A percentile compares a stretch with the other conserved stretches of the same genome.
Conservation (phyloP, 2,329 filamentous ascomycete genomes). For the Eutypa lata region DNA sequence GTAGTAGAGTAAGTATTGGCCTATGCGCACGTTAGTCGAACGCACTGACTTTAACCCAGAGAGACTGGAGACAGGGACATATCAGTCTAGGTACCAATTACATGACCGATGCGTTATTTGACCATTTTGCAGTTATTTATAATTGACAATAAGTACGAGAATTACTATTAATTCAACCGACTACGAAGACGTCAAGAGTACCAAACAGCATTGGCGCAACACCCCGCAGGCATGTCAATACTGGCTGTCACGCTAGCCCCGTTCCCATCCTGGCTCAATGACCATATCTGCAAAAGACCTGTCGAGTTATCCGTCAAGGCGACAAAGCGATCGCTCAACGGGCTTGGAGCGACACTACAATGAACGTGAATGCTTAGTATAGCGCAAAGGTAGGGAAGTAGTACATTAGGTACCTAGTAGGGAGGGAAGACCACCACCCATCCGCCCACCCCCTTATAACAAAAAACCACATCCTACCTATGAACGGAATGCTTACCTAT, state of each 20-base stretch:
- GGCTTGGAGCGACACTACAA: constrained; percentile 22
- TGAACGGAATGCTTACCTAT: too few species aligned
- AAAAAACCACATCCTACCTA: too few species aligned
- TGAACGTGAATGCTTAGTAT: too few species aligned
- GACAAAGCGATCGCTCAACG: constrained; percentile 29
- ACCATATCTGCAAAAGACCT: constrained; percentile 33
- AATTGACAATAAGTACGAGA: not conserved
- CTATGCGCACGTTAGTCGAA: too few species aligned
- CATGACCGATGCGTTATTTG: not conserved
- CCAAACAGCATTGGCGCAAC: constrained; percentile 27
- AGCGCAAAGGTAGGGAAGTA: too few species aligned
- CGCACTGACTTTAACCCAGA: too few species aligned
- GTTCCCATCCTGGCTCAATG: constrained; percentile 17
- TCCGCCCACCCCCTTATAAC: too few species aligned
- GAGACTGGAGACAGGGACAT: too few species aligned
- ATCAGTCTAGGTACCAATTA: not conserved
- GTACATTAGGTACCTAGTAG: too few species aligned
- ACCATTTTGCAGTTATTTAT: not conserved
- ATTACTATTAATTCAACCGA: not conserved
- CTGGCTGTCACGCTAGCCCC: constrained; percentile 12
- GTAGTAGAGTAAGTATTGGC: too few species aligned
- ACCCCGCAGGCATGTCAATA: constrained; percentile 21
- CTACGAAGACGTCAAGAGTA: not conserved
- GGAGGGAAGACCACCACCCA: too few species aligned
- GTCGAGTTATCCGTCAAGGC: constrained; percentile 32